Base-by-base conservation (phyloP, 805 yeast genomes). In the Spathaspora girioi region DNA sequence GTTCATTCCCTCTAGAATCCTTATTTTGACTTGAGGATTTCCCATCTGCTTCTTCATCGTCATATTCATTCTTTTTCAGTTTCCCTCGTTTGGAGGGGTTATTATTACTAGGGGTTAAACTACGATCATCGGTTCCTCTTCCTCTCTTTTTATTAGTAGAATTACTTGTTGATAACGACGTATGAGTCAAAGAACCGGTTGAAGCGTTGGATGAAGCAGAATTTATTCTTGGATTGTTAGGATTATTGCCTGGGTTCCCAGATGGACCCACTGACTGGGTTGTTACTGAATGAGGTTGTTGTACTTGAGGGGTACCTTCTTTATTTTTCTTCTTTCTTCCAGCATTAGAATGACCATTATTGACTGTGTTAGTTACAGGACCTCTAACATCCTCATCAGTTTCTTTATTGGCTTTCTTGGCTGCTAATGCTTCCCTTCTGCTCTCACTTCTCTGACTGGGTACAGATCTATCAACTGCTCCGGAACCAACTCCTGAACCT, bases 381-480 rank as follows among this genome's bases (percentile, higher is more conserved):
- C 26, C 26, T 17, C 26, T 45, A 23, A 19, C 59, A 47, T 51
- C 58, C 1, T 61, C 70, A 18, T 63, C 71, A 12, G 60, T 66
- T 59, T 71, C 74, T 54, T 73, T 68, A 38, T 77, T 74, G 8
- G 91, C 90, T 64, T 84, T 86, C 57, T 82, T 84, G 2, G 97
- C 97, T 2, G 96, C 97, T 59, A 92, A 76, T 8, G 97, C 97
- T 62, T 92, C 97, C 53, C 98, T 78, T 56, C 97, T 77, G 46
- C 87, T 81, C 70, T 93, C 98, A 60, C 89, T 81, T 54, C 96
- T 76, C 58, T 86, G 85, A 40, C 87, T 77, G 56, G 89, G 94
- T 0, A 86, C 86, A 1, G 89, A 81, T 59, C 84, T 73, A 53
- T 64, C 66, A 38, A 77, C 64, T 43, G 58, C 59, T 12, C 60